These are phyloP conservation scores for Leptographium galeiforme DNA, from an alignment of 2,329 filamentous ascomycete species.

Conservation along the genomic window DNA sequence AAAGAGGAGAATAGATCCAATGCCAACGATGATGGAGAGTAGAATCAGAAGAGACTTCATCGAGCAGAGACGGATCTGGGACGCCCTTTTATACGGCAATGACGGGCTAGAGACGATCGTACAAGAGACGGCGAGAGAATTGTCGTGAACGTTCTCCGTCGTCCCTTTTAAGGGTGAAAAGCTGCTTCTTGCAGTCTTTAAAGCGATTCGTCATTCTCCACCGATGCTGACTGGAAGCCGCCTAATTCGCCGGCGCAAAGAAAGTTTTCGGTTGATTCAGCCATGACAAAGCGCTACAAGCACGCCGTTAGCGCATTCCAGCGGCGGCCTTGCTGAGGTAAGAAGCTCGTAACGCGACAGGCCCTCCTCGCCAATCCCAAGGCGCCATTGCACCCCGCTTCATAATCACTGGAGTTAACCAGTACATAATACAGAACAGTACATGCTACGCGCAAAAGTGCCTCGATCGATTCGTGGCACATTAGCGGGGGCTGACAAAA, in stretches of 20 bases:
- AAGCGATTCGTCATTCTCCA: constrained; percentile 5
- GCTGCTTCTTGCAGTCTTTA: neutral
- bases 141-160: constrained; percentile 1
- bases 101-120: neutral
- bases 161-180: neutral
- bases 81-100: neutral
- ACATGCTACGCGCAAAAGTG: no score
- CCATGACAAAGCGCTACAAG: constrained; percentile 8
- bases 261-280: constrained; percentile 5
- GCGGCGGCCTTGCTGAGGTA: constrained; percentile 3
- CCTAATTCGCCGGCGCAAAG: neutral
- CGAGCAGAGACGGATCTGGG: neutral
- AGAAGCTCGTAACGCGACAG: neutral
- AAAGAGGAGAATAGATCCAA: constrained; percentile 18
- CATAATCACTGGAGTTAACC: no score
- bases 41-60: constrained; percentile 26
- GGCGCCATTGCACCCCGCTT: no score
- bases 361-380: no score
- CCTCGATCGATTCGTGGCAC: neutral
- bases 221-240: constrained; percentile 1
- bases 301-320: neutral
- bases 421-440: no score
- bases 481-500: neutral
- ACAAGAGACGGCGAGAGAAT: neutral
- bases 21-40: constrained; percentile 24